phyloP scores from a whole-genome alignment of 441 rosid genomes.

The Euphorbia celastroides region DNA sequence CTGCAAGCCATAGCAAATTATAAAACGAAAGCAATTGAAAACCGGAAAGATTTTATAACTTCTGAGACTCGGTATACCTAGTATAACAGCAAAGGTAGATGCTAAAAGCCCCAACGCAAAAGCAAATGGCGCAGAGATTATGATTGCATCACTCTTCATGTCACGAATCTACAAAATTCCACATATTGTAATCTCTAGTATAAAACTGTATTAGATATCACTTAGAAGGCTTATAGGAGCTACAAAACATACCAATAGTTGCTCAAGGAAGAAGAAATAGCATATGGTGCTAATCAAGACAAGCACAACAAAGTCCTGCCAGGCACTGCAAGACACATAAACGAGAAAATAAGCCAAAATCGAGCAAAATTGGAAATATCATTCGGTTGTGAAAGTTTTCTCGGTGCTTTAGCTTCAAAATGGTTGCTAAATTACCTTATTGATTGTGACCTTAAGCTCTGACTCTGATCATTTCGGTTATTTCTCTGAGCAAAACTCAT shows the following conservation, averaged over 20 bases:
- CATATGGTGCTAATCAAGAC: conserved; percentile 85
- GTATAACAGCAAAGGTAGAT: conserved; percentile 64
- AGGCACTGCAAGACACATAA: conserved; percentile 60
- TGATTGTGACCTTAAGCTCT: conserved; percentile 33
- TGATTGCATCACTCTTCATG: conserved; percentile 56
- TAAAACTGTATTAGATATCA: too few species aligned
- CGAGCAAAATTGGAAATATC: too few species aligned
- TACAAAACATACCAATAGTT: conserved; percentile 81
- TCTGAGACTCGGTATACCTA: conserved; percentile 42
- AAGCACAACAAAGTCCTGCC: conserved; percentile 97
- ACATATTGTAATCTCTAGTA: too few species aligned
- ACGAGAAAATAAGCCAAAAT: conserved; percentile 11
- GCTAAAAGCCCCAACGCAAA: conserved; percentile 65
- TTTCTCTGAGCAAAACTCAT: conserved; percentile 39
- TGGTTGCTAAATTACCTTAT: conserved; percentile 38
- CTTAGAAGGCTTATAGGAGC: too few species aligned
- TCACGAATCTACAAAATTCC: conserved; percentile 48
- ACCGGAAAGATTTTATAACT: background rate
- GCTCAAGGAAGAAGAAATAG: conserved; percentile 98
- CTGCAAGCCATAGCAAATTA: conserved; percentile 38
- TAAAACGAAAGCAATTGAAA: conserved; percentile 3
- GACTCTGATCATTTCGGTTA: conserved; percentile 40
- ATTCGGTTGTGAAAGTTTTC: background rate
- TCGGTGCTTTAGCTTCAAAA: background rate
- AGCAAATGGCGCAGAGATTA: conserved; percentile 83